A percentile compares a stretch with the other conserved stretches of the same genome.
These are phyloP conservation scores for Myrica gale DNA, from an alignment of 306 rosid genomes.

Conservation along the genomic window DNA sequence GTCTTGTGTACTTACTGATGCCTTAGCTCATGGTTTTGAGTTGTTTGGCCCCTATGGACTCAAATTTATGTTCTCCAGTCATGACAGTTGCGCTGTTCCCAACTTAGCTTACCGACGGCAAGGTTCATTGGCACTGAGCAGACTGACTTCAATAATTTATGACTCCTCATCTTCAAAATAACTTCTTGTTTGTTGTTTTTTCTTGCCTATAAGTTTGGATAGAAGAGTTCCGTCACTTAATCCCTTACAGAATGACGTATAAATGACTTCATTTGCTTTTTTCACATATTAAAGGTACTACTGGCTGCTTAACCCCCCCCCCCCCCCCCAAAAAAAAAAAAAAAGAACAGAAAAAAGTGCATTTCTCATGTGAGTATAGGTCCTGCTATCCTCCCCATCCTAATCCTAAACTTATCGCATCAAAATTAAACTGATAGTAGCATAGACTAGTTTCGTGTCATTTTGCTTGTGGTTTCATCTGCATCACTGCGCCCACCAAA, in stretches of 20 bases:
- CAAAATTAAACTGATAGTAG: neutral
- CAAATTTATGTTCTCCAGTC: neutral
- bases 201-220: neutral
- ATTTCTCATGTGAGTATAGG: neutral
- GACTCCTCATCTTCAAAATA: neutral
- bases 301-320: neutral
- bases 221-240: neutral
- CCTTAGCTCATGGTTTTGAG: neutral
- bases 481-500: neutral
- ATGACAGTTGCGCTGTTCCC: neutral
- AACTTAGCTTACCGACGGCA: neutral
- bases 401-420: neutral
- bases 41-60: neutral
- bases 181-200: neutral
- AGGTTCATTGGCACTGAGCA: neutral
- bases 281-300: neutral
- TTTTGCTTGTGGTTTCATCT: conserved; percentile 10
- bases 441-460: neutral
- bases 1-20: neutral
- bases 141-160: neutral
- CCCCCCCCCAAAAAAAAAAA: neutral
- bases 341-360: neutral
- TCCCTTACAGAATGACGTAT: neutral
- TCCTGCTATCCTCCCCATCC: neutral
- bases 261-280: neutral